Percentiles rank a stretch among this genome's conserved stretches.
These are phyloP conservation scores for Stephania cephalantha DNA, from an alignment of 164 flowering plant species.

Conservation along the genomic window DNA sequence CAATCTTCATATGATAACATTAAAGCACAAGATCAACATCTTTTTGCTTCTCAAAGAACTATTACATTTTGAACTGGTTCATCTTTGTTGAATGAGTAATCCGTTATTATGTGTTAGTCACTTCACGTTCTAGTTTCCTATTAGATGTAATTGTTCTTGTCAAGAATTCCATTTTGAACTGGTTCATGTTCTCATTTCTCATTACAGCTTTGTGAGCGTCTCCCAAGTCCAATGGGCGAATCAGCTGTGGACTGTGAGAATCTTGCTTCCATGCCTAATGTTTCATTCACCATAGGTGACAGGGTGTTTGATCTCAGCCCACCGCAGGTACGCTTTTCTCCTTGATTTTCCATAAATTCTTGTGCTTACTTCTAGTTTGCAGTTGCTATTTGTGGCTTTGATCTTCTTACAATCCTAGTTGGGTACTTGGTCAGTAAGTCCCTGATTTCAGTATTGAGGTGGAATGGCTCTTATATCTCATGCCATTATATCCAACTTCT, in stretches of 20 bases:
- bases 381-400: background rate
- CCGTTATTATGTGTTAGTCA: background rate
- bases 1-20: background rate
- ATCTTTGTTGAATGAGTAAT: too few species aligned
- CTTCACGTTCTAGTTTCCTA: background rate
- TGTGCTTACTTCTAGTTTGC: background rate
- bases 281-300: constrained; percentile 69
- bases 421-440: background rate
- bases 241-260: constrained; percentile 60
- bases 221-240: constrained; percentile 92
- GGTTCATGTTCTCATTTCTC: constrained; percentile 12
- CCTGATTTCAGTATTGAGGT: background rate
- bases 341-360: background rate
- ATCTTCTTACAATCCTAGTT: background rate
- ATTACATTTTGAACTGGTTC: too few species aligned
- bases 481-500: background rate
- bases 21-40: background rate
- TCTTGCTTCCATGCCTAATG: constrained; percentile 55
- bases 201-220: constrained; percentile 72
- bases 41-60: background rate
- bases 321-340: constrained; percentile 40
- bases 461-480: background rate
- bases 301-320: constrained; percentile 59
- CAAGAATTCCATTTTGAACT: background rate
- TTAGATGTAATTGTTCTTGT: background rate